phyloP scores from a whole-genome alignment of 2,329 filamentous ascomycete species.

The Coleophoma eucalyptorum region DNA sequence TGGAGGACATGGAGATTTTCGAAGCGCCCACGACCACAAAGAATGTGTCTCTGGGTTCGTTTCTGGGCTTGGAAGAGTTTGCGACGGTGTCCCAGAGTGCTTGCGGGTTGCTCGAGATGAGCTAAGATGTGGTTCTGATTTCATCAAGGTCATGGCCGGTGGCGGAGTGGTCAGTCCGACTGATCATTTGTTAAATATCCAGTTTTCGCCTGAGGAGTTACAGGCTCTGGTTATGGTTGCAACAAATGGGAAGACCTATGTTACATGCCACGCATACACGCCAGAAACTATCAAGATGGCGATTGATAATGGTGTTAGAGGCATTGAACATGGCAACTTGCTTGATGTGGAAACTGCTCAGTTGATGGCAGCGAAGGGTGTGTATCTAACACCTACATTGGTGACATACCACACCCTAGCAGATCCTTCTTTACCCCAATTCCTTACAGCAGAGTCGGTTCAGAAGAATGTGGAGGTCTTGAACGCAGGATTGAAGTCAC shows the following conservation, averaged over 20 bases:
- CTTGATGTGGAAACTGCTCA: constrained; percentile 52
- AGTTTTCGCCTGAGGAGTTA: constrained; percentile 55
- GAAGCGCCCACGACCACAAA: constrained; percentile 33
- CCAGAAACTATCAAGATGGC: constrained; percentile 49
- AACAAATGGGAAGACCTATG: constrained; percentile 43
- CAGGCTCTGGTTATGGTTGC: constrained; percentile 48
- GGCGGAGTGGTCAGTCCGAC: constrained; percentile 54
- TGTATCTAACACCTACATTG: constrained; percentile 51
- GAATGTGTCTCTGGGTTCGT: constrained; percentile 21
- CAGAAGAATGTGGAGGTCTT: constrained; percentile 49
- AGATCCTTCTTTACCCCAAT: constrained; percentile 36
- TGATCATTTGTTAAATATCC: constrained; percentile 46
- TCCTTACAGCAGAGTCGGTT: constrained; percentile 37
- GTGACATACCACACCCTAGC: constrained; percentile 47
- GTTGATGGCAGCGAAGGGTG: constrained; percentile 43
- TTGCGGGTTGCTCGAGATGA: constrained; percentile 48
- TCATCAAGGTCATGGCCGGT: constrained; percentile 58
- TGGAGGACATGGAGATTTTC: constrained; percentile 53
- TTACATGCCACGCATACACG: constrained; percentile 56
- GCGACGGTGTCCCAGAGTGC: constrained; percentile 50
- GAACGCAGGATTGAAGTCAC: constrained; percentile 37
- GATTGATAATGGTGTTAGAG: constrained; percentile 48
- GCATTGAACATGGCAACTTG: constrained; percentile 58
- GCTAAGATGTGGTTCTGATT: constrained; percentile 51
- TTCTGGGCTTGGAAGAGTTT: constrained; percentile 38